Evolutionary conservation across 139 green algal species (phyloP), one percentile per base, ranked within the genome.

Genomic region (Asterochloris sp.): DNA sequence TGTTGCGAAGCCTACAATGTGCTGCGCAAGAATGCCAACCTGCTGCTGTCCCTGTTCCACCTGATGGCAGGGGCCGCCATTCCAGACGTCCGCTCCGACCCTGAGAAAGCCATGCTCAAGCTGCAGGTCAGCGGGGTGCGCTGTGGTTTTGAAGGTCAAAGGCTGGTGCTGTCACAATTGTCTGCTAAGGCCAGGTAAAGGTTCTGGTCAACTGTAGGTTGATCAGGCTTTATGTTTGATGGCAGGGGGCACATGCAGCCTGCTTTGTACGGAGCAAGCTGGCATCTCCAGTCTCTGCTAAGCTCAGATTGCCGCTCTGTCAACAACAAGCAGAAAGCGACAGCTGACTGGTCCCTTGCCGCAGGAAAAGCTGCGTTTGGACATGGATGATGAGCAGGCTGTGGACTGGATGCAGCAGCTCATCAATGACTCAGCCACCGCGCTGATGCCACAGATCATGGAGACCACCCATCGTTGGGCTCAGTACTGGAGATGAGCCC

Each of bases 1-100:
- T 91, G 85, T 71, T 96, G 92, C 73, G 97, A 99, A 90, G 97
- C 97, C 17, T 99, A 97, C 92, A 99, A 99, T 93, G 98, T 99
- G 84, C 87, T 99, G 83, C 92, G 97, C 73, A 98, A 98, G 90
- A 92, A 82, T 26, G 88, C 91, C n/a, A 92, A 93, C 84, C 92
- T 99, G 16, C 93, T 99, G 60, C 84, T 99, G 76, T 96, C 91
- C 73, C 90, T 99, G 24, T 94, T 99, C 83, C 94, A 98, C 86
- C 92, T 99, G 19, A 99, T 99, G 96, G 94, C 94, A 12, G 94
- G 94, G 14, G 88, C 96, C 0, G 90, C 88, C 73, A 95, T 98
- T 60, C 92, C 93, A 78, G 93, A 95, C 75, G 93, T 98, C 62
- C 86, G 85, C 12, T 68, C 81, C 15, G 94, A 96, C 84, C 95